These are phyloP conservation scores for Pseudovirgaria hyperparasitica DNA, from an alignment of 2,329 filamentous ascomycete species.

Conservation along the genomic window DNA sequence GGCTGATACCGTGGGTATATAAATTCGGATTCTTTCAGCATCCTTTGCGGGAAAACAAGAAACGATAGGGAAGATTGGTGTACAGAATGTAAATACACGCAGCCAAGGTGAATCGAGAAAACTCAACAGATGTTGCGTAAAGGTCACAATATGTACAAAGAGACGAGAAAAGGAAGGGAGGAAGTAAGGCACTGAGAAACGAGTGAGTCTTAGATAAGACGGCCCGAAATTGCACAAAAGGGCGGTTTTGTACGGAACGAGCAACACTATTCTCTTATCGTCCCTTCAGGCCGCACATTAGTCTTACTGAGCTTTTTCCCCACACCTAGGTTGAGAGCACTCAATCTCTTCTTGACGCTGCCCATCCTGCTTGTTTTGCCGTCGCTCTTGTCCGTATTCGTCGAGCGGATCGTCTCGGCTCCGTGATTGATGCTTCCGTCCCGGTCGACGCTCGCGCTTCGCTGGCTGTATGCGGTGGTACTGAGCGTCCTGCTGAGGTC, in stretches of 20 bases:
- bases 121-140: background rate
- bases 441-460: constrained; percentile 8
- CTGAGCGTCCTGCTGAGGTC: constrained; percentile 1
- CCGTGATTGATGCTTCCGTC: constrained; percentile 2
- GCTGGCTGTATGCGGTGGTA: constrained; percentile 6
- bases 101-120: background rate
- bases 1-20: too few species aligned
- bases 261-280: constrained; percentile 11
- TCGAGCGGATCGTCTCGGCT: constrained; percentile 8
- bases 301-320: constrained; percentile 54
- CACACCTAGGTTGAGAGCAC: constrained; percentile 62
- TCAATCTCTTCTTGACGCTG: constrained; percentile 66
- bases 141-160: background rate
- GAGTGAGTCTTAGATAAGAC: too few species aligned
- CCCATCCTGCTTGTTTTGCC: constrained; percentile 32
- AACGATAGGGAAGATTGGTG: background rate
- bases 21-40: too few species aligned
- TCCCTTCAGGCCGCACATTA: constrained; percentile 25
- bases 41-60: too few species aligned
- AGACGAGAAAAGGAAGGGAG: background rate
- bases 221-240: too few species aligned
- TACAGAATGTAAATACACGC: background rate
- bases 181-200: background rate
- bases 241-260: too few species aligned
- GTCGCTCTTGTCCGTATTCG: constrained; percentile 22